These are phyloP conservation scores for Fusarium verrucosum DNA, from an alignment of 2,329 filamentous ascomycete genomes.

Conservation along the genomic window DNA sequence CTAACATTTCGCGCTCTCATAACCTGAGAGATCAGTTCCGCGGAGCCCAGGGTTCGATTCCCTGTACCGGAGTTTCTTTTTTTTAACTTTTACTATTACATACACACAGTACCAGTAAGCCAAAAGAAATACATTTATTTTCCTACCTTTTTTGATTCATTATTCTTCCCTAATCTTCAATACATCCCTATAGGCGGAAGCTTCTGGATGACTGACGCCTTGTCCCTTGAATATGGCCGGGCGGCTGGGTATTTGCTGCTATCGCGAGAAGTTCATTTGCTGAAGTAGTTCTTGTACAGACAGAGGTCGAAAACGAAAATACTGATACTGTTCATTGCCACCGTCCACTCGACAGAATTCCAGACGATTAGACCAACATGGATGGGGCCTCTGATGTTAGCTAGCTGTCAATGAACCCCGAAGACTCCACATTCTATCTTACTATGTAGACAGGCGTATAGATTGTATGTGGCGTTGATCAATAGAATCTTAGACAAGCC, in stretches of 20 bases:
- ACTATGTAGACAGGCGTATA: too few species aligned
- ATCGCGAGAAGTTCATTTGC: slow-evolving; percentile 37
- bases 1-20: slow-evolving; percentile 49
- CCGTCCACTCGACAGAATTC: slow-evolving; percentile 52
- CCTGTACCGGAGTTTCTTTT: slow-evolving; percentile 39
- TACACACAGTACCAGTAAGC: too few species aligned
- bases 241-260: slow-evolving; percentile 32
- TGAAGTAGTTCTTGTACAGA: slow-evolving; percentile 48
- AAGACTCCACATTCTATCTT: too few species aligned
- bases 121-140: too few species aligned
- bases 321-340: slow-evolving; percentile 53
- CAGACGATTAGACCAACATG: slow-evolving; percentile 50
- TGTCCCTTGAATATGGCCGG: too few species aligned
- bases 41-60: slow-evolving; percentile 45
- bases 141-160: too few species aligned
- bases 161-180: too few species aligned
- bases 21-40: slow-evolving; percentile 38
- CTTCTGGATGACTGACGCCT: too few species aligned
- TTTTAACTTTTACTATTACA: background rate
- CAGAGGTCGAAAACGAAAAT: slow-evolving; percentile 52
- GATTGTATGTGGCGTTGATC: background rate
- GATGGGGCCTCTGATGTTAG: slow-evolving; percentile 47
- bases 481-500: background rate
- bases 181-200: too few species aligned
- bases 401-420: background rate